Evolutionary conservation across 2,329 filamentous ascomycete species (phyloP).

Genomic region (Rutstroemia sp.): DNA sequence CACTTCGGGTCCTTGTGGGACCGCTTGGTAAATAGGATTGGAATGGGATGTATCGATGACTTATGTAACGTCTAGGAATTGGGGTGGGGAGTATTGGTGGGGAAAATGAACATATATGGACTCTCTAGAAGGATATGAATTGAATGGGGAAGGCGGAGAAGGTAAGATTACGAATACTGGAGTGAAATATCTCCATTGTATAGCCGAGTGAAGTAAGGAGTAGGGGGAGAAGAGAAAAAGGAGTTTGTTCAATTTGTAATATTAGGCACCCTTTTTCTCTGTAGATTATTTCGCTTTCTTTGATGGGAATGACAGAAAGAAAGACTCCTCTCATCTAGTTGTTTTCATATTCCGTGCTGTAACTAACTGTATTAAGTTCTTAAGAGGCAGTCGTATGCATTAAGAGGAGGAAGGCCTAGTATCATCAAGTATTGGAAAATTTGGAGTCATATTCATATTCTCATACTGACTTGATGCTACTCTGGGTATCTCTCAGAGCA

Average conservation of each 20-base stretch:
- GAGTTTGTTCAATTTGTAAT: conserved; percentile 8
- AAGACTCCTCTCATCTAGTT: conserved; percentile 4
- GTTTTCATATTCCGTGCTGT: background rate
- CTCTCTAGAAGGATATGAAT: background rate
- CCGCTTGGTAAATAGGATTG: background rate
- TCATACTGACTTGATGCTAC: background rate
- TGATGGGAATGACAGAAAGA: background rate
- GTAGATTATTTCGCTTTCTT: conserved; percentile 1
- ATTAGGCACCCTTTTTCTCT: background rate
- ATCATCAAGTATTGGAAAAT: background rate
- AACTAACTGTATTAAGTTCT: background rate
- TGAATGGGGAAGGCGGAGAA: background rate
- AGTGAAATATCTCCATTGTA: background rate
- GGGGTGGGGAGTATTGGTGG: background rate
- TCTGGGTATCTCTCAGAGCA: background rate
- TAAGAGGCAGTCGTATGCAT: no score
- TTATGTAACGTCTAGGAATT: background rate
- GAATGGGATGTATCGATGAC: background rate
- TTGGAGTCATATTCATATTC: background rate
- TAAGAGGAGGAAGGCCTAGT: no score
- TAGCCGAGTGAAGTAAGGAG: background rate
- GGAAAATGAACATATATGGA: background rate
- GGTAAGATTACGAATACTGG: background rate
- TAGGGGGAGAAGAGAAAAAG: conserved; percentile 6
- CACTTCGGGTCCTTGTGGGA: background rate